A percentile compares a stretch with the other conserved stretches of the same genome.
Evolutionary conservation across 73 alveolate genomes (phyloP).

Genomic region (Urostyla sp.): DNA sequence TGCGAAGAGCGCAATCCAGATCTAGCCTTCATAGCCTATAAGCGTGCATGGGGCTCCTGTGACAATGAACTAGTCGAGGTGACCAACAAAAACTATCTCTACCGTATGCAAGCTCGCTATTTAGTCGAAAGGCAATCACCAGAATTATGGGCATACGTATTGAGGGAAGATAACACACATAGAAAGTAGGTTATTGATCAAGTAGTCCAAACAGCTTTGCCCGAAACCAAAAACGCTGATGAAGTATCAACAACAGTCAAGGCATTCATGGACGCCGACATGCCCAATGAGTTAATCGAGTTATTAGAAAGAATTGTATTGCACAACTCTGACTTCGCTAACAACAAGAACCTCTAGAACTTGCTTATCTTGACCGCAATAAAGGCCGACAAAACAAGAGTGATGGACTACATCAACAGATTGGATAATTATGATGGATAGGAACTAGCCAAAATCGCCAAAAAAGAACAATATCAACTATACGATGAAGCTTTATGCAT

Average conservation of each 20-base stretch:
- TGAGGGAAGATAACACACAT: conserved; percentile 95
- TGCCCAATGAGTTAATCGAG: conserved; percentile 98
- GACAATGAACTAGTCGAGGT: conserved; percentile 98
- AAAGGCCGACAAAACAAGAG: conserved; percentile 96
- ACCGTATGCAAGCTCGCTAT: conserved; percentile 98
- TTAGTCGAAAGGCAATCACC: conserved; percentile 98
- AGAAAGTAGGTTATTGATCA: conserved; percentile 98
- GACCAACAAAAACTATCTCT: conserved; percentile 98
- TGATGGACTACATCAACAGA: conserved; percentile 98
- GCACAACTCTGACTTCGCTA: conserved; percentile 97
- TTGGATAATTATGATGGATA: conserved; percentile 99
- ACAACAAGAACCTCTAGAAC: conserved; percentile 97
- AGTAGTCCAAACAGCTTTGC: conserved; percentile 97
- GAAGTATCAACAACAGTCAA: conserved; percentile 97
- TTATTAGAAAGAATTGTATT: conserved; percentile 99
- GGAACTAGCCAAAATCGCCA: conserved; percentile 97
- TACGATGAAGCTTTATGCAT: conserved; percentile 96
- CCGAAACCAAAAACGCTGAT: conserved; percentile 98
- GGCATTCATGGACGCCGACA: conserved; percentile 99
- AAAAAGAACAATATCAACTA: conserved; percentile 82
- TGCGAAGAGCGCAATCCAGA: conserved; percentile 99
- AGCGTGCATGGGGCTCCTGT: conserved; percentile 99
- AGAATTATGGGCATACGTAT: conserved; percentile 98
- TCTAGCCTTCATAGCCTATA: conserved; percentile 97
- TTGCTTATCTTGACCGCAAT: conserved; percentile 98